Evolutionary conservation across 2,329 filamentous ascomycete genomes (phyloP).

Genomic region (Monilinia vaccinii-corymbosi): DNA sequence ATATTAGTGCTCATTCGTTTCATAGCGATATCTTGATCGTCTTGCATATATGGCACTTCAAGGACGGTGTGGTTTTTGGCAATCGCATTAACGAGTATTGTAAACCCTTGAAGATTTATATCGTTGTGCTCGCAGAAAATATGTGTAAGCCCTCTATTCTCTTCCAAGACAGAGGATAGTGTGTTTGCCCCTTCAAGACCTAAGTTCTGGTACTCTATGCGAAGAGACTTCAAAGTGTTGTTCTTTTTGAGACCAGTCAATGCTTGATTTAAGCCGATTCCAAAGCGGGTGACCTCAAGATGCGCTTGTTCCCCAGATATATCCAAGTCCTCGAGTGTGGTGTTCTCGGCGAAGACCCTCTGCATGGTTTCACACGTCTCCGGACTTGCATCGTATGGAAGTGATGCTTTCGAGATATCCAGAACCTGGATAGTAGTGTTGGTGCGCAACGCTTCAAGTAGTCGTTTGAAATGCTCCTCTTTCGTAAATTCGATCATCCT

Average conservation of each 20-base stretch:
- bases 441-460: conserved; percentile 50
- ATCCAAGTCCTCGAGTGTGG: conserved; percentile 56
- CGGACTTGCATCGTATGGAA: conserved; percentile 58
- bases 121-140: conserved; percentile 65
- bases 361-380: conserved; percentile 58
- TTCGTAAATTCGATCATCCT: conserved; percentile 52
- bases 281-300: conserved; percentile 60
- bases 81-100: conserved; percentile 59
- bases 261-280: conserved; percentile 58
- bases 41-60: conserved; percentile 52
- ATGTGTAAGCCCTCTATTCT: conserved; percentile 52
- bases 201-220: conserved; percentile 60
- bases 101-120: conserved; percentile 62
- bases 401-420: conserved; percentile 61
- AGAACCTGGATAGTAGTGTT: conserved; percentile 56
- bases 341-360: conserved; percentile 56
- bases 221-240: conserved; percentile 48
- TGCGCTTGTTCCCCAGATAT: conserved; percentile 65
- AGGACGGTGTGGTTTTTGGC: conserved; percentile 54
- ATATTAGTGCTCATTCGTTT: conserved; percentile 35
- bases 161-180: conserved; percentile 57
- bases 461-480: conserved; percentile 43
- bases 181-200: conserved; percentile 62
- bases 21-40: conserved; percentile 51
- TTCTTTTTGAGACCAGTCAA: conserved; percentile 57